A percentile compares a stretch with the other conserved stretches of the same genome.
Conservation (phyloP, 352 stramenopile genomes). For the Phytophthora podocarpi region DNA sequence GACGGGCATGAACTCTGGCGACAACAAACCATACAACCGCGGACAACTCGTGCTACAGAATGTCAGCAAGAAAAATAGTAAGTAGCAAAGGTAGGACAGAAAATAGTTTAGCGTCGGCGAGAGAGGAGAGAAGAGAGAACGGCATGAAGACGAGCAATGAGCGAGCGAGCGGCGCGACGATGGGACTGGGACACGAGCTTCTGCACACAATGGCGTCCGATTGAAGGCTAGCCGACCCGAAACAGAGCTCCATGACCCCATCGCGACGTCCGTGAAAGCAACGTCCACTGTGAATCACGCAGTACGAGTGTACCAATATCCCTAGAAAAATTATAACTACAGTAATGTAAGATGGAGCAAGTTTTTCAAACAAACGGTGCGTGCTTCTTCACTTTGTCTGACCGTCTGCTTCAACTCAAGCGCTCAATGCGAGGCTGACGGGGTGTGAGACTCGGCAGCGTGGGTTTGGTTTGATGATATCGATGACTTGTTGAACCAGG, state of each 20-base stretch:
- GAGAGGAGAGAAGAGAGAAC: slow-evolving; percentile 14
- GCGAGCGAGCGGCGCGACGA: slow-evolving; percentile 26
- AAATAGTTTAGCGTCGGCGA: slow-evolving; percentile 21
- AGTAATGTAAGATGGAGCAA: slow-evolving; percentile 53
- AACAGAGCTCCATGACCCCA: slow-evolving; percentile 6
- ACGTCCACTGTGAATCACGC: slow-evolving; percentile 34
- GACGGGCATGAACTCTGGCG: slow-evolving; percentile 7
- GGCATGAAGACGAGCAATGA: slow-evolving; percentile 38
- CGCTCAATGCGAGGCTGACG: slow-evolving; percentile 18
- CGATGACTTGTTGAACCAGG: background rate
- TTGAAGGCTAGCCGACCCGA: slow-evolving; percentile 24
- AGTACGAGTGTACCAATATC: slow-evolving; percentile 43
- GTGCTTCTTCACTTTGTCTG: background rate
- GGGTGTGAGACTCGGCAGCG: slow-evolving; percentile 23
- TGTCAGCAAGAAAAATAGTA: slow-evolving; percentile 35
- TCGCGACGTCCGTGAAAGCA: slow-evolving; percentile 26
- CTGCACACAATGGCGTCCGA: slow-evolving; percentile 13
- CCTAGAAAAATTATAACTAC: slow-evolving; percentile 45
- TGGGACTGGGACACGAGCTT: slow-evolving; percentile 3
- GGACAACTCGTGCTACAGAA: slow-evolving; percentile 40
- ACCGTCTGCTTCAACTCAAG: background rate
- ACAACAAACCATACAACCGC: slow-evolving; percentile 14
- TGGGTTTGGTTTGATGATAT: slow-evolving; percentile 1
- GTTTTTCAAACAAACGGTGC: slow-evolving; percentile 29
- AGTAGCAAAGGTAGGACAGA: slow-evolving; percentile 35